These are phyloP conservation scores for Dacryopinax spathularia DNA, from an alignment of 768 basidiomycete genomes.

Conservation along the genomic window DNA sequence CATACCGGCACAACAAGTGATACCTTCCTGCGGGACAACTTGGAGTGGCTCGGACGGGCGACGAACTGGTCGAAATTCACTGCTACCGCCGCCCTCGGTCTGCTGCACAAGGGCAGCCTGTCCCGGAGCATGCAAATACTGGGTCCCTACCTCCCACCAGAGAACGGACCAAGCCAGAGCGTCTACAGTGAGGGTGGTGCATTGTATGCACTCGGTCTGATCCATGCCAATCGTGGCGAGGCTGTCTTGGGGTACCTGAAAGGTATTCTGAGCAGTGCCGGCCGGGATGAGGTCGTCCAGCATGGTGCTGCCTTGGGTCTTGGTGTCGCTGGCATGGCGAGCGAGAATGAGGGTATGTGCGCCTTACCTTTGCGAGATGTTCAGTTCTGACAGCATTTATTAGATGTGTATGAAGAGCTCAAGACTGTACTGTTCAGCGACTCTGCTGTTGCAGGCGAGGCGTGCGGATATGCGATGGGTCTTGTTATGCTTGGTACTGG, in stretches of 20 bases:
- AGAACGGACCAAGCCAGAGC: conserved; percentile 42
- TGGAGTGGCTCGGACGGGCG: conserved; percentile 91
- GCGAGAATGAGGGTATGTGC: conserved; percentile 46
- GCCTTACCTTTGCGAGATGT: background rate
- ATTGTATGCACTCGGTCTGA: conserved; percentile 86
- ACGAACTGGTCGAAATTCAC: conserved; percentile 99
- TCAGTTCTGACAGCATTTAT: background rate
- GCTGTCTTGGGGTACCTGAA: conserved; percentile 65
- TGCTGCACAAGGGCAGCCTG: conserved; percentile 95
- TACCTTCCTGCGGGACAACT: conserved; percentile 80
- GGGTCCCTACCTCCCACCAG: conserved; percentile 80
- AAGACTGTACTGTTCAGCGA: conserved; percentile 83
- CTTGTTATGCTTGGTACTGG: conserved; percentile 95
- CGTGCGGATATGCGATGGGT: conserved; percentile 94
- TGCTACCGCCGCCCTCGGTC: conserved; percentile 89
- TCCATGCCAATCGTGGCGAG: conserved; percentile 78
- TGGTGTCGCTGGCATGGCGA: conserved; percentile 92
- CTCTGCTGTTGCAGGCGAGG: conserved; percentile 91
- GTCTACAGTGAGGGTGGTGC: conserved; percentile 92
- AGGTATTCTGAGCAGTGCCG: conserved; percentile 57
- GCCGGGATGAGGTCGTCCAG: conserved; percentile 73
- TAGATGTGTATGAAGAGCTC: conserved; percentile 81
- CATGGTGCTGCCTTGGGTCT: conserved; percentile 94
- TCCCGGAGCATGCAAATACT: conserved; percentile 85
- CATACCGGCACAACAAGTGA: conserved; percentile 97